Conservation (phyloP, 768 basidiomycete genomes). For the Suillus paluster region DNA sequence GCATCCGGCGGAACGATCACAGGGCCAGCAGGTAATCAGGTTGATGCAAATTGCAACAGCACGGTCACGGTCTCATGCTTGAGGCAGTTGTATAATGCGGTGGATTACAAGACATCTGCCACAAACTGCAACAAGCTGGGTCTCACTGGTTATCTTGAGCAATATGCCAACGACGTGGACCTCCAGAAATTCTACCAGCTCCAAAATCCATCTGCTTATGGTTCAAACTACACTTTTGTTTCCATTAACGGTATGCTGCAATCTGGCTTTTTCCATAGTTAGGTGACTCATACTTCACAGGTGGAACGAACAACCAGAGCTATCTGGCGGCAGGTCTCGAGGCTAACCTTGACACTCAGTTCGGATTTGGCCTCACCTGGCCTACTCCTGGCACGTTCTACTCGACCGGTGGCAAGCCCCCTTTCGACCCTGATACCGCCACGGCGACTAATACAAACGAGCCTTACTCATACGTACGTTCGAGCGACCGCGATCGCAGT, state of each 20-base stretch:
- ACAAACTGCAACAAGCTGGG: conserved; percentile 53
- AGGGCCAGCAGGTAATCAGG: too few relatives aligned
- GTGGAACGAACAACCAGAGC: conserved; percentile 64
- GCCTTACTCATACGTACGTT: conserved; percentile 48
- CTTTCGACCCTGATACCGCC: conserved; percentile 51
- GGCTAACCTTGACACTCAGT: conserved; percentile 40
- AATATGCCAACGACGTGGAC: conserved; percentile 58
- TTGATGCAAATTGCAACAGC: conserved; percentile 35
- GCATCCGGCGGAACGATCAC: too few relatives aligned
- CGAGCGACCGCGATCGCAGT: not conserved
- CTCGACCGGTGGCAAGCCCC: conserved; percentile 65
- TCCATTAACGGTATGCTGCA: conserved; percentile 54
- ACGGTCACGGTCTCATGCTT: conserved; percentile 58
- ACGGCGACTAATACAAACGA: conserved; percentile 52
- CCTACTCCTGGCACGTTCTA: conserved; percentile 65
- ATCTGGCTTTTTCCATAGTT: not conserved
- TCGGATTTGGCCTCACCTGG: conserved; percentile 66
- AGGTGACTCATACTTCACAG: conserved; percentile 36
- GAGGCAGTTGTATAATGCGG: conserved; percentile 58
- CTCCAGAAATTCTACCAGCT: conserved; percentile 54
- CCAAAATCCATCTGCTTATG: conserved; percentile 51
- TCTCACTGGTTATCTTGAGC: conserved; percentile 55
- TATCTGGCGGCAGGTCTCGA: conserved; percentile 58
- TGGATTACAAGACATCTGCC: conserved; percentile 47
- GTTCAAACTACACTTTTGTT: conserved; percentile 55